Evolutionary conservation across 1,284 basidiomycete species (phyloP).

Genomic region (Ceratobasidium sp.): DNA sequence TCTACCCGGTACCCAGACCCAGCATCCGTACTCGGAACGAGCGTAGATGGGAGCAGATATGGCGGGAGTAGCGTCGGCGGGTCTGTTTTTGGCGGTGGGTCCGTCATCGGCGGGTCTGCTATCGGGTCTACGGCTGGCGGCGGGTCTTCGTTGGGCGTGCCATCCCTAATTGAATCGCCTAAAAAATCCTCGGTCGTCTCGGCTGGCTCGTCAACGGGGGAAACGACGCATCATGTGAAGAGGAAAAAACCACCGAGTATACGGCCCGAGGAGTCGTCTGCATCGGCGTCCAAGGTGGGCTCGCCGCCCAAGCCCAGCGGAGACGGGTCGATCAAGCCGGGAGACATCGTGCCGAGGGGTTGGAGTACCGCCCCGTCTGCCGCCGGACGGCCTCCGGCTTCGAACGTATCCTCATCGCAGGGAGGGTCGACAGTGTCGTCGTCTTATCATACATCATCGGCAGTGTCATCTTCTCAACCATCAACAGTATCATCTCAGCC

Average conservation of each 20-base stretch:
- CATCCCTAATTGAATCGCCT: not conserved
- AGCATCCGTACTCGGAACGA: conserved; percentile 18
- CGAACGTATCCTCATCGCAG: too few species aligned
- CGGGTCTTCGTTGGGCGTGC: not conserved
- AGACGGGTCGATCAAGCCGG: conserved; percentile 22
- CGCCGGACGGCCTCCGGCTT: too few species aligned
- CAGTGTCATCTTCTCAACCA: too few species aligned
- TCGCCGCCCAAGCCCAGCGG: conserved; percentile 5
- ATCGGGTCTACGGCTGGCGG: not conserved
- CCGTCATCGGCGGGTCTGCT: not conserved
- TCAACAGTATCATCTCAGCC: too few species aligned
- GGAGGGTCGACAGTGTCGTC: too few species aligned
- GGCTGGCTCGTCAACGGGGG: not conserved
- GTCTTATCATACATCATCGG: too few species aligned
- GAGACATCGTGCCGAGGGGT: conserved; percentile 18
- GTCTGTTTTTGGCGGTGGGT: not conserved
- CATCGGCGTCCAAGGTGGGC: not conserved
- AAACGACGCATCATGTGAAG: conserved; percentile 15
- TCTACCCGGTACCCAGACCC: conserved; percentile 20
- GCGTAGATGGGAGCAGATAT: conserved; percentile 15
- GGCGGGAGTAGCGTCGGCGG: conserved; percentile 31
- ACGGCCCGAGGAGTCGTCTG: not conserved
- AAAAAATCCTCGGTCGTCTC: conserved; percentile 14
- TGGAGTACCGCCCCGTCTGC: conserved; percentile 23
- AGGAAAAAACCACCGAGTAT: conserved; percentile 26